Conservation (phyloP, 2,329 filamentous ascomycete genomes). For the Xylariaceae sp. region DNA sequence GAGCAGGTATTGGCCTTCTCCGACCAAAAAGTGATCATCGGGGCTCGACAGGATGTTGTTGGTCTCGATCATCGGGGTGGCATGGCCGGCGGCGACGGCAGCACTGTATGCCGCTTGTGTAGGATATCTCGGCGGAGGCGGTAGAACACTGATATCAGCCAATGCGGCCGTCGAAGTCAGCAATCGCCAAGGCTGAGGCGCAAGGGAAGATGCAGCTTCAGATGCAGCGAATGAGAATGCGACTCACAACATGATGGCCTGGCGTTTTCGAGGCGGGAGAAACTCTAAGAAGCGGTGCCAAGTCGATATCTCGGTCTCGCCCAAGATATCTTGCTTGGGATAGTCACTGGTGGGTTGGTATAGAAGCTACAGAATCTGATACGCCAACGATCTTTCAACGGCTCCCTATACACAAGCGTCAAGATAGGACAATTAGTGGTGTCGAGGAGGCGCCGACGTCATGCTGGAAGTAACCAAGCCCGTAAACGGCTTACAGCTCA, state of each 20-base stretch:
- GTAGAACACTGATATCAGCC: constrained; percentile 62
- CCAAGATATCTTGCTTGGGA: no score
- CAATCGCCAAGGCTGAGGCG: not conserved
- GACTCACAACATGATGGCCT: constrained; percentile 27
- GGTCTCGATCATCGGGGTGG: constrained; percentile 80
- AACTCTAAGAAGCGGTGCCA: no score
- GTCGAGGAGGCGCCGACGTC: no score
- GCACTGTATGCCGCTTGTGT: constrained; percentile 69
- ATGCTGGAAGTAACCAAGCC: no score
- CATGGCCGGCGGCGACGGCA: constrained; percentile 62
- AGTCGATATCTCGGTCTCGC: no score
- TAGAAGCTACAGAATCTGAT: no score
- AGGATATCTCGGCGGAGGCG: constrained; percentile 81
- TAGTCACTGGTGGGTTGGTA: no score
- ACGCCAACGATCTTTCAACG: no score
- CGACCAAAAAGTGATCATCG: constrained; percentile 86
- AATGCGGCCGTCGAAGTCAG: constrained; percentile 13
- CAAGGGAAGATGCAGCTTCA: not conserved
- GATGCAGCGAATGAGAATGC: not conserved
- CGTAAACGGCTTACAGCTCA: no score
- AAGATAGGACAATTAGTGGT: no score
- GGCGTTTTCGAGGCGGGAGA: not conserved
- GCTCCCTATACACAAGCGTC: no score
- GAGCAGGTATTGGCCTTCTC: constrained; percentile 89
- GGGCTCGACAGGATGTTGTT: constrained; percentile 84